These are phyloP conservation scores for Beauveria rudraprayagi DNA, from an alignment of 2,329 filamentous ascomycete species.

Conservation along the genomic window DNA sequence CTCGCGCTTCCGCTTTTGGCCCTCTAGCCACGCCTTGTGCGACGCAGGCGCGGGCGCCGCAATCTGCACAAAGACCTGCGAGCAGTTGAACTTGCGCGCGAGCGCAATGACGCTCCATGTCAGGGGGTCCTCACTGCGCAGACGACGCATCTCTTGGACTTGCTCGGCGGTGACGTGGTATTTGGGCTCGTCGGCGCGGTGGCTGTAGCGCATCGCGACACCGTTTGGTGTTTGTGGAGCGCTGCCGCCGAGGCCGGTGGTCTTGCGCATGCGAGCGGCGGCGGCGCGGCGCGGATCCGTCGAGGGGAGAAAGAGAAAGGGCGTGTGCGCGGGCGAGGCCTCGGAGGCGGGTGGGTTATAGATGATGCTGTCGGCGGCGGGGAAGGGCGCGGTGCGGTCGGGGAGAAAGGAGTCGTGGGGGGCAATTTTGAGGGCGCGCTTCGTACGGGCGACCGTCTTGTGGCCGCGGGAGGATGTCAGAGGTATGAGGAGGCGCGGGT, in stretches of 20 bases:
- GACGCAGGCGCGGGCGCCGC: constrained; percentile 41
- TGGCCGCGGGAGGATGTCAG: constrained; percentile 31
- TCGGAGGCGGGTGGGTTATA: constrained; percentile 50
- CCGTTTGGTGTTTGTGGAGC: constrained; percentile 12
- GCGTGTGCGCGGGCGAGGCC: constrained; percentile 55
- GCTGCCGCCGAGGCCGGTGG: constrained; percentile 20
- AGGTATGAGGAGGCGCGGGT: constrained; percentile 16
- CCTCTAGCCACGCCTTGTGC: constrained; percentile 38
- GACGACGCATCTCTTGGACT: constrained; percentile 50
- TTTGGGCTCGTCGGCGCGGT: constrained; percentile 23
- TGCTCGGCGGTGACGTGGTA: constrained; percentile 49
- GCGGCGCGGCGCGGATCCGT: constrained; percentile 45
- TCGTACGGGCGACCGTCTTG: constrained; percentile 46
- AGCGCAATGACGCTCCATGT: constrained; percentile 47
- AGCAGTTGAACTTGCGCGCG: constrained; percentile 48
- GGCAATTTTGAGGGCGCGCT: constrained; percentile 49
- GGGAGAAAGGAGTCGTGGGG: constrained; percentile 53
- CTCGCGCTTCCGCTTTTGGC: constrained; percentile 39
- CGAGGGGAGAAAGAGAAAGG: constrained; percentile 56
- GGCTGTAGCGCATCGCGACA: constrained; percentile 28
- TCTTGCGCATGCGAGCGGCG: constrained; percentile 38
- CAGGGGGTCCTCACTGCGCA: constrained; percentile 45
- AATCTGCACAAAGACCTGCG: constrained; percentile 49
- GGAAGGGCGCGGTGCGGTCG: constrained; percentile 23
- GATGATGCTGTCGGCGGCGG: constrained; percentile 36